These are phyloP conservation scores for Lasiodiplodia sp. DNA, from an alignment of 2,329 filamentous ascomycete species.

Conservation along the genomic window DNA sequence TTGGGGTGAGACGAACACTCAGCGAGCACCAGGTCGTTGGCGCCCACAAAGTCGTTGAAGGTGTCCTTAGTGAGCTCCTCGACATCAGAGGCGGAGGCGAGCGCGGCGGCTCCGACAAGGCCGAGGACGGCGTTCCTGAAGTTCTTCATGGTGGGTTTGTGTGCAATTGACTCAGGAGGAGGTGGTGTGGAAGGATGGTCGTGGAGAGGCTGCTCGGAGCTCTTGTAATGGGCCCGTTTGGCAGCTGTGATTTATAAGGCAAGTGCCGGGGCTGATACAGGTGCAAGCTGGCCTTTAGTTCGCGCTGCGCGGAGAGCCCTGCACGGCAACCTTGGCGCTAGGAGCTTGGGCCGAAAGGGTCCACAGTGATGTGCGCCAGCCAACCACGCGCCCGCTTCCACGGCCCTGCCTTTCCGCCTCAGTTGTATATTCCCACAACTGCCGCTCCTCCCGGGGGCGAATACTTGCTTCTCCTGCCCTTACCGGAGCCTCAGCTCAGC, in stretches of 20 bases:
- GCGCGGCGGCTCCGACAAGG: constrained; percentile 62
- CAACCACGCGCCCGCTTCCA: constrained; percentile 9
- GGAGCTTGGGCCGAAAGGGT: constrained; percentile 29
- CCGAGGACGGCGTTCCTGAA: constrained; percentile 42
- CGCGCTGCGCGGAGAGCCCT: constrained; percentile 16
- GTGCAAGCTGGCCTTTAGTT: constrained; percentile 30
- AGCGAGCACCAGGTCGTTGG: constrained; percentile 87
- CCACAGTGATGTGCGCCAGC: constrained; percentile 3
- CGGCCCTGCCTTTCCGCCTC: constrained; percentile 10
- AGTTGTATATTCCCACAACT: constrained; percentile 1
- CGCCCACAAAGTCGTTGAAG: constrained; percentile 85
- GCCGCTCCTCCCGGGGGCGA: constrained; percentile 2
- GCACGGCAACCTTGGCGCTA: constrained; percentile 26
- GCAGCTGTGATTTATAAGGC: constrained; percentile 27
- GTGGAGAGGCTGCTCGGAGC: constrained; percentile 21
- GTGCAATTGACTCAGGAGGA: constrained; percentile 18
- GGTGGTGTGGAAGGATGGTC: constrained; percentile 4
- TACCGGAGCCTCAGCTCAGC: not conserved
- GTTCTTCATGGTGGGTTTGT: constrained; percentile 33
- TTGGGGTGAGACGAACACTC: constrained; percentile 72
- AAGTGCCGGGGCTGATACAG: constrained; percentile 21
- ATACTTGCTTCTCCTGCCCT: not conserved
- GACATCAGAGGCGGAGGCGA: constrained; percentile 79
- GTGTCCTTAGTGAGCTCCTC: constrained; percentile 82
- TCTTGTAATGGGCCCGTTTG: constrained; percentile 17